Percentiles rank a stretch among this genome's conserved stretches.
Conservation (phyloP, 371 early-diverging fungal species). For the Circinella minor region DNA sequence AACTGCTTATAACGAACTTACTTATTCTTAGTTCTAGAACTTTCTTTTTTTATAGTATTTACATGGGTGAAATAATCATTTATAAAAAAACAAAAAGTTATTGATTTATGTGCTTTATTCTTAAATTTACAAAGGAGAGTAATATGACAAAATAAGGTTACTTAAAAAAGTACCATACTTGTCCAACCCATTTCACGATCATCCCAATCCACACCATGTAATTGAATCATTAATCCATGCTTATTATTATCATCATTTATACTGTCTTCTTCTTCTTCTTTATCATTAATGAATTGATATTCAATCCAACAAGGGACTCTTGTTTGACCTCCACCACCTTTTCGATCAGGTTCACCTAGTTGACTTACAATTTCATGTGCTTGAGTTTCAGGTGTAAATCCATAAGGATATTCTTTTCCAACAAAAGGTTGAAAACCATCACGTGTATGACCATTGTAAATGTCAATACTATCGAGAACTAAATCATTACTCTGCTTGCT, state of each 20-base stretch:
- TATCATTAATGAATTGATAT: constrained; percentile 37
- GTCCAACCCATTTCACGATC: constrained; percentile 59
- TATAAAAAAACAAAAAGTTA: no score
- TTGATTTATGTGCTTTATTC: no score
- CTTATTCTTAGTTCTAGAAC: no score
- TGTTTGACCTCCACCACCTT: constrained; percentile 52
- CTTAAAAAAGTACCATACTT: constrained; percentile 12
- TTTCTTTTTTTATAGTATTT: no score
- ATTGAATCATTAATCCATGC: constrained; percentile 40
- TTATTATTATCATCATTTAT: neutral
- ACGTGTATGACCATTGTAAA: constrained; percentile 47
- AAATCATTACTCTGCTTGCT: neutral
- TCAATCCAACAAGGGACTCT: constrained; percentile 55
- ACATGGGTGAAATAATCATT: no score
- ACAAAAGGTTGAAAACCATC: constrained; percentile 42
- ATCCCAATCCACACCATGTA: constrained; percentile 57
- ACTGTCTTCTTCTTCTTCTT: neutral
- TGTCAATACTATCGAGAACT: constrained; percentile 43
- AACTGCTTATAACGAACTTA: no score
- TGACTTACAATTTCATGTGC: constrained; percentile 49
- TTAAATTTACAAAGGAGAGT: no score
- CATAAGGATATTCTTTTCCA: constrained; percentile 20
- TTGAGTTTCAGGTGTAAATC: constrained; percentile 29
- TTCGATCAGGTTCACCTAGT: constrained; percentile 53
- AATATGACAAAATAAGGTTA: no score